Conservation (phyloP, 1,284 basidiomycete genomes). For the Leccinum ponderosum region DNA sequence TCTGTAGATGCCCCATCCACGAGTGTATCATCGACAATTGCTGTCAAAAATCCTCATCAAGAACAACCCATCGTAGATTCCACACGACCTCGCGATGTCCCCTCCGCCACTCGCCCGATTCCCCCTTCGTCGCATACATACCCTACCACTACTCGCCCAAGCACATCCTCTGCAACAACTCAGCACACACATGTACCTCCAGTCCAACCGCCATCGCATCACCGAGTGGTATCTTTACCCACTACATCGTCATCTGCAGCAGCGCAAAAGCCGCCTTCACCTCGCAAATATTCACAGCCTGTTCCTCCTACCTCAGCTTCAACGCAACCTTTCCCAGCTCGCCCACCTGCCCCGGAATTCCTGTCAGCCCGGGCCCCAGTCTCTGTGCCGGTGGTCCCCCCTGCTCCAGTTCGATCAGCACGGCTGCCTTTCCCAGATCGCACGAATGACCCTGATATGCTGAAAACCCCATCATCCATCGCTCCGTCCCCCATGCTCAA, state of each 20-base stretch:
- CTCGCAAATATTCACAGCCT: slow-evolving; percentile 33
- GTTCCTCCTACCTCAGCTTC: slow-evolving; percentile 23
- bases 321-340: slow-evolving; percentile 35
- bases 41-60: slow-evolving; percentile 20
- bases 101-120: slow-evolving; percentile 20
- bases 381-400: slow-evolving; percentile 22
- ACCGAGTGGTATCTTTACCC: slow-evolving; percentile 33
- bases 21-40: slow-evolving; percentile 13
- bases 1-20: slow-evolving; percentile 14
- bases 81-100: slow-evolving; percentile 23
- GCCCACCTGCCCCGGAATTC: slow-evolving; percentile 15
- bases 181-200: slow-evolving; percentile 24
- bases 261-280: slow-evolving; percentile 29
- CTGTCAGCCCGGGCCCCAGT: slow-evolving; percentile 18
- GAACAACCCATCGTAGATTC: slow-evolving; percentile 25
- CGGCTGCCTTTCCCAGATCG: slow-evolving; percentile 19
- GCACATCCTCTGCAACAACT: slow-evolving; percentile 15
- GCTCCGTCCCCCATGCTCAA: slow-evolving; percentile 42
- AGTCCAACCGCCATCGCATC: slow-evolving; percentile 22
- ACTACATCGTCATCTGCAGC: slow-evolving; percentile 14
- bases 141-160: slow-evolving; percentile 22
- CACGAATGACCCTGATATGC: slow-evolving; percentile 43
- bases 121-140: slow-evolving; percentile 26
- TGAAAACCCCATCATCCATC: slow-evolving; percentile 57
- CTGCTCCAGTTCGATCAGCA: slow-evolving; percentile 21